Percentiles rank a stretch among this genome's conserved stretches.
These are phyloP conservation scores for Aurinia saxatilis DNA, from an alignment of 345 rosid genomes.

Conservation along the genomic window DNA sequence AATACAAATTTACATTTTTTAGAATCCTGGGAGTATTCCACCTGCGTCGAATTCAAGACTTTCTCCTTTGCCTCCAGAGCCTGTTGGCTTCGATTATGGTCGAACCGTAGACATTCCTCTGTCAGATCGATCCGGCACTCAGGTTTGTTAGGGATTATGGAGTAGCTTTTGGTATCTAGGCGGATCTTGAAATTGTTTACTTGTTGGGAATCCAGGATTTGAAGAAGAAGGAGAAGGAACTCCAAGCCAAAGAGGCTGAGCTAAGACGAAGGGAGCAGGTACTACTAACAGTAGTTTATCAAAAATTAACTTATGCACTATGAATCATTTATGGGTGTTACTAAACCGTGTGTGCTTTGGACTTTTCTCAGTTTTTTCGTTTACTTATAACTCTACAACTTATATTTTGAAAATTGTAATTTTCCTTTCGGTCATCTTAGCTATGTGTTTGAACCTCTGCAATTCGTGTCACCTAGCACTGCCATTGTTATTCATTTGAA, in stretches of 20 bases:
- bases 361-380: background rate
- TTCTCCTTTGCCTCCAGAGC: constrained; percentile 96
- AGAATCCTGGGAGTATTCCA: constrained; percentile 55
- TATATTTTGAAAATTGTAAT: background rate
- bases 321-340: background rate
- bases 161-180: background rate
- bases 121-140: constrained; percentile 37
- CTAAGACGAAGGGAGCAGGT: constrained; percentile 90
- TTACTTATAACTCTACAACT: background rate
- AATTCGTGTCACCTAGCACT: background rate
- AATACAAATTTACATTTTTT: constrained; percentile 5
- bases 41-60: constrained; percentile 79
- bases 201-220: constrained; percentile 51
- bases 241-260: constrained; percentile 95
- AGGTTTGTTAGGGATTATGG: constrained; percentile 26
- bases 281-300: background rate
- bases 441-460: background rate
- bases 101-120: constrained; percentile 87
- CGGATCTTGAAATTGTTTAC: constrained; percentile 6
- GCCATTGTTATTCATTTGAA: background rate
- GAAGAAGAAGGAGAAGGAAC: constrained; percentile 87
- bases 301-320: background rate
- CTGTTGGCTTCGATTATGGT: constrained; percentile 61
- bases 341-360: background rate
- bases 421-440: background rate